Base-by-base conservation (phyloP, 2,329 filamentous ascomycete species). In the Monilinia polystroma region DNA sequence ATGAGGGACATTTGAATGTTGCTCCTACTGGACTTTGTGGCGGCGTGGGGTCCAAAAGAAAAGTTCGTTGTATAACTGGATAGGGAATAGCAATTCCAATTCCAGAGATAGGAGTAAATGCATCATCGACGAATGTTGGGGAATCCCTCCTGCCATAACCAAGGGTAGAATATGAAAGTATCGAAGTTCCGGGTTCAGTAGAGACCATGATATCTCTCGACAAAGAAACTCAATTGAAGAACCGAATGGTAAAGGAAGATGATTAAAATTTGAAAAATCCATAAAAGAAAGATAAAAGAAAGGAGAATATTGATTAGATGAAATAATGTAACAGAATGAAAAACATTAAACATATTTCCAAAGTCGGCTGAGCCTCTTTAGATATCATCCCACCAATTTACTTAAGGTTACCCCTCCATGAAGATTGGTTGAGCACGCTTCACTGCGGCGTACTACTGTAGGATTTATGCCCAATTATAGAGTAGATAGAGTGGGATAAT, bases 191-290 rank as follows among this genome's bases (percentile, higher is more conserved):
- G 47, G 47, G 53, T 47, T 60, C 47, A 29, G 47, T 23, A 60
- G 26, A 66, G 38, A 60, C 55, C 64, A 66, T 66, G 64, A 53
- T 60, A 45, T 18, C 49, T 43, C 32, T 53, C 29, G n/a, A 49
- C 8, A 29, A 35, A 8, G 41, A 23, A 32, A 32, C 64, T 60
- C 47, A 60, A 66, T 32, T 51, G 26, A 16, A 51, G 32, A 60
- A 16, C 1, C 8, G 23, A 49, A 35, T 7, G 26, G 43, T 60
- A 20, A 45, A 18, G 3, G 4, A 26, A 64, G 5, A 55, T 16
- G 10, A 20, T 43, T 7, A 32, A 47, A 23, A 55, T 7, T 16
- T 56, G 14, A 16, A 55, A 64, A 35, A 35, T 38, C 41, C 52
- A 64, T 49, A 56, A 26, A 56, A 56, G 12, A 38, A 56, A 56